A percentile compares a stretch with the other conserved stretches of the same genome.
Conservation (phyloP, 169 alveolate species). For the Plasmodium gonderi region DNA sequence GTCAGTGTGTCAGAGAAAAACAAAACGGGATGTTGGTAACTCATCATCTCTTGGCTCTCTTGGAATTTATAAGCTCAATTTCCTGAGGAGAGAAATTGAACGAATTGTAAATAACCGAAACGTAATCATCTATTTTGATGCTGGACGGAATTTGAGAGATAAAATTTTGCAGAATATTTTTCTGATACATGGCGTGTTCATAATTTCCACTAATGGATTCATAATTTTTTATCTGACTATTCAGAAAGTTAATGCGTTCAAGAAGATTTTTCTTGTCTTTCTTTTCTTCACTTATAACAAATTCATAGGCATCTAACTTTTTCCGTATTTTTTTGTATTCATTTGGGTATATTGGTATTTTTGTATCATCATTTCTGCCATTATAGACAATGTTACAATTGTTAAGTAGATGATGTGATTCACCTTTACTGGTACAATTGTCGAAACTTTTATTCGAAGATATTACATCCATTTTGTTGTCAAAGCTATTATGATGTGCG, state of each 20-base stretch:
- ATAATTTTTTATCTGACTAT: constrained; percentile 41
- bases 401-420: not conserved
- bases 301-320: constrained; percentile 55
- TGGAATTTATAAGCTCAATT: constrained; percentile 37
- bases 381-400: not conserved
- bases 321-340: constrained; percentile 57
- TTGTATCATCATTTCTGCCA: not conserved
- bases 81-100: constrained; percentile 44
- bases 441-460: no score
- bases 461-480: not conserved
- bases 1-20: no score
- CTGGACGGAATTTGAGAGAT: constrained; percentile 48
- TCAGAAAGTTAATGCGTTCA: constrained; percentile 21
- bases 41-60: constrained; percentile 15
- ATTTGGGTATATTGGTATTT: constrained; percentile 60
- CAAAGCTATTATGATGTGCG: not conserved
- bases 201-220: constrained; percentile 66
- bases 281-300: constrained; percentile 35
- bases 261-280: constrained; percentile 5
- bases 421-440: no score
- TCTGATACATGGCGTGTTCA: constrained; percentile 58
- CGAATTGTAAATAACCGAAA: constrained; percentile 56
- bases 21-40: no score
- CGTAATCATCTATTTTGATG: constrained; percentile 60
- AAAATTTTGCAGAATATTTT: constrained; percentile 39